A percentile compares a stretch with the other conserved stretches of the same genome.
Evolutionary conservation across 2,329 filamentous ascomycete genomes (phyloP).

Genomic region (Ceratocystis ficicola): DNA sequence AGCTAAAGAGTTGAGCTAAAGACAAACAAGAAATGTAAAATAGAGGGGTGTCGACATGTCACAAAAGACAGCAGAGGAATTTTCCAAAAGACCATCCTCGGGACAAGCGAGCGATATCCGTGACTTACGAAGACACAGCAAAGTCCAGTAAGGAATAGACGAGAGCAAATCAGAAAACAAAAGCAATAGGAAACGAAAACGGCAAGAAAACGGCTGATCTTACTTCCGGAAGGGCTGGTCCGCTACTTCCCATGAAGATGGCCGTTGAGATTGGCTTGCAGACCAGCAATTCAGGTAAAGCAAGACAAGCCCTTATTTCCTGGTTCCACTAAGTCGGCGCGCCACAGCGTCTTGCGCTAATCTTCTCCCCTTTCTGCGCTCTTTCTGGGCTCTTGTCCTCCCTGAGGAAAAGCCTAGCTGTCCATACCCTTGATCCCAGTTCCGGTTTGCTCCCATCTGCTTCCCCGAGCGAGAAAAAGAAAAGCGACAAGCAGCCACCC

Average conservation of each 20-base stretch:
- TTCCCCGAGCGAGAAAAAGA: slow-evolving; percentile 2
- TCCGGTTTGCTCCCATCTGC: background rate
- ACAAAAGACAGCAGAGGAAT: no score
- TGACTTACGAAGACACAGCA: no score
- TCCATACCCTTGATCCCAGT: background rate
- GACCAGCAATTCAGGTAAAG: no score
- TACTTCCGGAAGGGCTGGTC: background rate
- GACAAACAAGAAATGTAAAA: no score
- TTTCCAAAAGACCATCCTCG: no score
- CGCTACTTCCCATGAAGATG: background rate
- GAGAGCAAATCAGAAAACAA: background rate
- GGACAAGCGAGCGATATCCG: no score
- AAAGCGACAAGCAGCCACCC: background rate
- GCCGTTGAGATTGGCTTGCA: background rate
- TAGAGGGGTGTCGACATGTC: no score
- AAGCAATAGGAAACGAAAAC: background rate
- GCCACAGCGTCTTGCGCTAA: background rate
- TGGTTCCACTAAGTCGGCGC: background rate
- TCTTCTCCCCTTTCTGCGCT: no score
- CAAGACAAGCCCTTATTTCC: background rate
- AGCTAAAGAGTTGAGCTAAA: background rate
- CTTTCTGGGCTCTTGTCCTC: no score
- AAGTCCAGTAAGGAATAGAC: no score
- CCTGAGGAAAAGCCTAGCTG: no score
- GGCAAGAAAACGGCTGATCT: background rate